Evolutionary conservation across 768 basidiomycete species (phyloP).

Genomic region (Lyophyllum atratum): DNA sequence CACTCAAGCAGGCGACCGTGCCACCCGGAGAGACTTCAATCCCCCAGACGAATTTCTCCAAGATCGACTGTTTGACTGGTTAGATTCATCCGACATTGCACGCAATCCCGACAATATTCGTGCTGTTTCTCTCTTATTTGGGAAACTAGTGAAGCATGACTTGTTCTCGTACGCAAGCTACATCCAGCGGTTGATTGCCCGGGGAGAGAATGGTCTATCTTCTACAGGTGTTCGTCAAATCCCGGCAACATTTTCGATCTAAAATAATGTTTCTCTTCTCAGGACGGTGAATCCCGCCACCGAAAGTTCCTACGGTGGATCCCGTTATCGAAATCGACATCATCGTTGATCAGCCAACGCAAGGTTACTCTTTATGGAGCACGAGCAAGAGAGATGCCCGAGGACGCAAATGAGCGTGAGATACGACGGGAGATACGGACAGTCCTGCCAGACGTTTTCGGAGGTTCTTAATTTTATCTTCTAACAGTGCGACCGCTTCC

Average conservation of each 20-base stretch:
- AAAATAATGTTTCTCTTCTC: constrained; percentile 11
- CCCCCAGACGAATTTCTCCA: constrained; percentile 68
- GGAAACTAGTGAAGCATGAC: constrained; percentile 67
- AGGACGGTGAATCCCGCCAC: constrained; percentile 62
- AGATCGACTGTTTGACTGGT: constrained; percentile 80
- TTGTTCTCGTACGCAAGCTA: constrained; percentile 77
- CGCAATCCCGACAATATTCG: constrained; percentile 55
- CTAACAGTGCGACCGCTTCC: constrained; percentile 1
- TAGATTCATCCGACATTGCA: constrained; percentile 67
- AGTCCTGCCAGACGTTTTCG: constrained; percentile 68
- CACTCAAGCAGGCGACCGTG: constrained; percentile 60
- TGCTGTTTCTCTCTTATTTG: constrained; percentile 68
- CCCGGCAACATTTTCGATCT: not conserved
- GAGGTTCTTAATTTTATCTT: constrained; percentile 38
- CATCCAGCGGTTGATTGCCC: constrained; percentile 78
- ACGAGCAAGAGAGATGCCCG: constrained; percentile 67
- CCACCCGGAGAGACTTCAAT: constrained; percentile 59
- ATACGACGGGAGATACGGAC: constrained; percentile 71
- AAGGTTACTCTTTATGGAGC: constrained; percentile 71
- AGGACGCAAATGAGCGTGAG: constrained; percentile 68
- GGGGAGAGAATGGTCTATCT: constrained; percentile 67
- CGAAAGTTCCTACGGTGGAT: constrained; percentile 72
- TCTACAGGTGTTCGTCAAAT: constrained; percentile 46
- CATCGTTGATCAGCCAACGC: constrained; percentile 67
- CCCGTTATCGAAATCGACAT: constrained; percentile 60